Evolutionary conservation across 2,329 filamentous ascomycete species (phyloP).

Genomic region (Sporothrix brasiliensis): DNA sequence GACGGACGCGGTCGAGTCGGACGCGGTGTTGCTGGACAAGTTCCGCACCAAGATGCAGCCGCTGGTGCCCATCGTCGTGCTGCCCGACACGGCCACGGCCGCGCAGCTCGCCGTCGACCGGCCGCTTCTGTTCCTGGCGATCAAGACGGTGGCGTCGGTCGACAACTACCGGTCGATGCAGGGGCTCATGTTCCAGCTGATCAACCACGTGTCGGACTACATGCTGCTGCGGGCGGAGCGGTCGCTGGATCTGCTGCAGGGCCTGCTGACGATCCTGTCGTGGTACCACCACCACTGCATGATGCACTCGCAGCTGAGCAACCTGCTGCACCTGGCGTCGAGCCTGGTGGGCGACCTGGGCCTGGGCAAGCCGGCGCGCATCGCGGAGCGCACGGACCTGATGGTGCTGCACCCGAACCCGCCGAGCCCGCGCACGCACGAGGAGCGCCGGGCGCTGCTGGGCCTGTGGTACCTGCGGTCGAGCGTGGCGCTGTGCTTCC

Average conservation of each 20-base stretch:
- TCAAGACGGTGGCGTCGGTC: constrained; percentile 55
- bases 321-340: constrained; percentile 53
- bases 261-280: constrained; percentile 53
- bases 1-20: constrained; percentile 49
- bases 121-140: constrained; percentile 55
- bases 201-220: constrained; percentile 52
- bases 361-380: constrained; percentile 48
- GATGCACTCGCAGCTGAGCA: constrained; percentile 56
- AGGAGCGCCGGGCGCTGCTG: constrained; percentile 56
- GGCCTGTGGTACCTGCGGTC: constrained; percentile 60
- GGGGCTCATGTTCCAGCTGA: constrained; percentile 54
- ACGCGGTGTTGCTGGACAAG: constrained; percentile 51
- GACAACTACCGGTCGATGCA: constrained; percentile 53
- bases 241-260: constrained; percentile 54
- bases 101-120: constrained; percentile 45
- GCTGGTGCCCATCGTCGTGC: constrained; percentile 53
- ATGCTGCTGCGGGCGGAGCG: constrained; percentile 55
- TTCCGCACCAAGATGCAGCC: constrained; percentile 51
- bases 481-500: constrained; percentile 48
- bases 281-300: constrained; percentile 61
- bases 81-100: constrained; percentile 44
- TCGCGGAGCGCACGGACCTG: constrained; percentile 49
- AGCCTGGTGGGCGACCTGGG: constrained; percentile 54
- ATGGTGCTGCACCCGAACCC: constrained; percentile 48
- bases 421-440: constrained; percentile 49